These are phyloP conservation scores for Ustilago loliicola DNA, from an alignment of 1,284 basidiomycete species.

Conservation along the genomic window DNA sequence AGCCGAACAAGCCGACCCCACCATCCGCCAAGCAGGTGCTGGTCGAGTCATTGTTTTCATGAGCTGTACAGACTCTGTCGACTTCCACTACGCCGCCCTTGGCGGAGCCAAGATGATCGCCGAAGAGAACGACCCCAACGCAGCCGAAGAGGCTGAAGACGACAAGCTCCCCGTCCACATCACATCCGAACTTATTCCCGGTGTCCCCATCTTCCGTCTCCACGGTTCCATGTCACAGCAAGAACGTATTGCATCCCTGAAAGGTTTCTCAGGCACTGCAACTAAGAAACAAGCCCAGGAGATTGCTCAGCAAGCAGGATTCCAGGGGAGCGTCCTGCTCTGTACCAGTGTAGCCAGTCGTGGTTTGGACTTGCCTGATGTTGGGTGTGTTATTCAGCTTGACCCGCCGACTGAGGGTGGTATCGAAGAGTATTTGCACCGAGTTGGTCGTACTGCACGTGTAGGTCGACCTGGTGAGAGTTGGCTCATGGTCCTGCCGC, in stretches of 20 bases:
- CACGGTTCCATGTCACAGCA: slow-evolving; percentile 91
- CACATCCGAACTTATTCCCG: slow-evolving; percentile 79
- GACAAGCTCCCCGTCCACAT: slow-evolving; percentile 58
- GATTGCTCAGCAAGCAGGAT: slow-evolving; percentile 15
- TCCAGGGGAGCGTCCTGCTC: slow-evolving; percentile 78
- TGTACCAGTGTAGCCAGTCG: slow-evolving; percentile 98
- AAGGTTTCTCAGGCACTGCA: slow-evolving; percentile 77
- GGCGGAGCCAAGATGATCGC: slow-evolving; percentile 81
- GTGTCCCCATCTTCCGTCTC: slow-evolving; percentile 85
- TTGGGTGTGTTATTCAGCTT: slow-evolving; percentile 93
- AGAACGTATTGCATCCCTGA: slow-evolving; percentile 84
- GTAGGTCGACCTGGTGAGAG: slow-evolving; percentile 88
- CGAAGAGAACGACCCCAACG: slow-evolving; percentile 45
- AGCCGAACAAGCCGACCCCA: slow-evolving; percentile 34
- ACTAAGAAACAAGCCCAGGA: slow-evolving; percentile 17
- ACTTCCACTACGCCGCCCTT: slow-evolving; percentile 94
- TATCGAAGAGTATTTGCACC: slow-evolving; percentile 94
- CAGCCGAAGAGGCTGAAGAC: slow-evolving; percentile 56
- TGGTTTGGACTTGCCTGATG: slow-evolving; percentile 95
- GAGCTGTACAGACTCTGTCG: slow-evolving; percentile 96
- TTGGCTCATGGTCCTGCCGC: slow-evolving; percentile 90
- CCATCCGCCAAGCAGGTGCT: slow-evolving; percentile 61
- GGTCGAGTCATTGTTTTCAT: slow-evolving; percentile 89
- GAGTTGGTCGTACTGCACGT: slow-evolving; percentile 95
- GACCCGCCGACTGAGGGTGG: slow-evolving; percentile 98